Base-by-base conservation (phyloP, 108 stramenopile genomes). In the Nitzschia inconspicua region DNA sequence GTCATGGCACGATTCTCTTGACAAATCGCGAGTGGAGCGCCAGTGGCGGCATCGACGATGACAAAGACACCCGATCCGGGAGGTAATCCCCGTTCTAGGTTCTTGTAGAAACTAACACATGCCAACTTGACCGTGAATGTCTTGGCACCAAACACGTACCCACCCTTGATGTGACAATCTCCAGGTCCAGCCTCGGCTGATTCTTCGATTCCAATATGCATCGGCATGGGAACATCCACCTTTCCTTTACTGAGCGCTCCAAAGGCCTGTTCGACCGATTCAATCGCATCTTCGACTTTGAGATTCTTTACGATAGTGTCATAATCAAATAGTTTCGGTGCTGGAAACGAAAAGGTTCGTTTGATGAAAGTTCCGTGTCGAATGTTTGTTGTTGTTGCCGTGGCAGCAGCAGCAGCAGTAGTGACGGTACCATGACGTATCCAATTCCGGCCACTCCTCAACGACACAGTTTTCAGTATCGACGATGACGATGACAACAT, bases 1-100 rank as follows among this genome's bases (percentile, higher is more conserved):
- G 95, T 96, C 88, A 96, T 93, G 86, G 82, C 89, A 6, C 95
- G 80, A 73, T 96, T 96, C 63, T 96, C 95, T 66, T 93, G 91
- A 56, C 94, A 89, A 39, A 96, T 75, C 27, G 82, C 95, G 23
- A 94, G 64, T 2, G 95, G 95, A 14, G 89, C 87, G 39, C 95
- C 95, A 6, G 85, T 94, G 23, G 78, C 82, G 22, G 95, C 95
- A 73, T 89, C 80, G 18, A 92, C 86, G n/a, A 96, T 93, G 42
- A 90, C 82, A 57, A 96, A 96, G 30, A 96, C 80, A 20, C 95
- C 95, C 11, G 80, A 80, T 47, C 95, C 95, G 48, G 93, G 82
- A 1, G 95, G 91, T 16, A 93, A 76, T 47, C 66, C 73, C 60
- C 88, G 81, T 57, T 95, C 86, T 1, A 88, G 14, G 69, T 94